Evolutionary conservation across 2,329 filamentous ascomycete species (phyloP).

Genomic region (Grosmannia serpens): DNA sequence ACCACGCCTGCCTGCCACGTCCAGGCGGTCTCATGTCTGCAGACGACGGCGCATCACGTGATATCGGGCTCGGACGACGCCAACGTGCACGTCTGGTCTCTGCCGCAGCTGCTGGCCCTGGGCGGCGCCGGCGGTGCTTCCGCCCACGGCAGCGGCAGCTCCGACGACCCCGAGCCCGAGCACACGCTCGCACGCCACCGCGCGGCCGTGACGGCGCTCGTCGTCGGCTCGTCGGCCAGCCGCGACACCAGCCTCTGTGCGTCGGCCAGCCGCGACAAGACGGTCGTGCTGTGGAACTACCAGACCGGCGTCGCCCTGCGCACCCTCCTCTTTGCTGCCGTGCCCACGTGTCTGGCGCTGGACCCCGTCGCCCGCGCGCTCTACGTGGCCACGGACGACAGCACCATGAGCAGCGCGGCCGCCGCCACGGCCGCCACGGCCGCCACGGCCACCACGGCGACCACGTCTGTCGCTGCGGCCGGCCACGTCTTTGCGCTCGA

Average conservation of each 20-base stretch:
- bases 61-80: slow-evolving; percentile 76
- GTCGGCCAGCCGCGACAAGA: slow-evolving; percentile 76
- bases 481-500: slow-evolving; percentile 58
- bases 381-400: slow-evolving; percentile 67
- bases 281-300: slow-evolving; percentile 89
- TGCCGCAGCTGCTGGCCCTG: slow-evolving; percentile 58
- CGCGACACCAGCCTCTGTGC: slow-evolving; percentile 68
- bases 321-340: slow-evolving; percentile 68
- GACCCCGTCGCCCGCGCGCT: slow-evolving; percentile 78
- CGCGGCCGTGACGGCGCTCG: slow-evolving; percentile 56
- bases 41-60: slow-evolving; percentile 58
- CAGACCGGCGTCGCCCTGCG: slow-evolving; percentile 63
- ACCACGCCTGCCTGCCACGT: slow-evolving; percentile 69
- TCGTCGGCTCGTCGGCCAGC: slow-evolving; percentile 47
- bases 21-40: slow-evolving; percentile 67
- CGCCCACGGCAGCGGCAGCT: neutral
- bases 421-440: neutral
- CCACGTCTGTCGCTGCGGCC: neutral
- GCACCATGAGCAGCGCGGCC: neutral
- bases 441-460: neutral
- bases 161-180: slow-evolving; percentile 51
- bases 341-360: slow-evolving; percentile 60
- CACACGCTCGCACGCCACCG: slow-evolving; percentile 69
- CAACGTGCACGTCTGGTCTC: slow-evolving; percentile 84
- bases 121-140: neutral